Conservation (phyloP, 2,329 filamentous ascomycete species). For the Alternaria ventricosa region DNA sequence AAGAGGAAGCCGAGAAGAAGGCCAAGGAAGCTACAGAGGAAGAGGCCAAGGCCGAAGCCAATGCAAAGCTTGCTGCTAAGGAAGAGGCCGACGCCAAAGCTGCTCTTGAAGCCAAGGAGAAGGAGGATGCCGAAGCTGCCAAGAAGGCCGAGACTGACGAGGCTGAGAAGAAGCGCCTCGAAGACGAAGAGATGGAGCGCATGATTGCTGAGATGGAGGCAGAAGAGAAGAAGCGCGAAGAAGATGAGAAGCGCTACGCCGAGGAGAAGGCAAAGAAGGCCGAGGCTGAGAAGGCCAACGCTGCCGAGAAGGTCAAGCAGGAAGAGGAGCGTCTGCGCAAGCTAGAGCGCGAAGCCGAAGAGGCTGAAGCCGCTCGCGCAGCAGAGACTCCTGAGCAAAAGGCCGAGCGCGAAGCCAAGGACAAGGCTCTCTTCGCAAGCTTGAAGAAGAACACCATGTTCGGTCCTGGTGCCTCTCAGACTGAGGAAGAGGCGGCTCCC, state of each 20-base stretch:
- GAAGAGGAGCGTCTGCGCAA: conserved; percentile 61
- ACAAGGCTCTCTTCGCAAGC: conserved; percentile 51
- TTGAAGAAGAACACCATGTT: conserved; percentile 57
- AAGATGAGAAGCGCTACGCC: conserved; percentile 72
- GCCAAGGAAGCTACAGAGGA: conserved; percentile 53
- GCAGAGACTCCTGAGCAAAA: conserved; percentile 52
- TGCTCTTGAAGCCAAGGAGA: conserved; percentile 37
- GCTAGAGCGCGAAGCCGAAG: conserved; percentile 58
- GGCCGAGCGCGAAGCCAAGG: conserved; percentile 46
- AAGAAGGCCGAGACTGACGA: conserved; percentile 52
- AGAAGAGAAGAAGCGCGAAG: conserved; percentile 58
- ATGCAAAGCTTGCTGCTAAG: conserved; percentile 61
- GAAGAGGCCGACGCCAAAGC: conserved; percentile 48
- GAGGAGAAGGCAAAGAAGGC: conserved; percentile 72
- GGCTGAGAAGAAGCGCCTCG: conserved; percentile 44
- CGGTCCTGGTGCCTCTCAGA: conserved; percentile 52
- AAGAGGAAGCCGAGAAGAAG: conserved; percentile 66
- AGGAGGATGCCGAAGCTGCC: conserved; percentile 39
- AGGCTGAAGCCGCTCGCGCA: conserved; percentile 53
- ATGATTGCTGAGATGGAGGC: conserved; percentile 70
- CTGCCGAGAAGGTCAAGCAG: conserved; percentile 52
- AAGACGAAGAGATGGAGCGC: conserved; percentile 57
- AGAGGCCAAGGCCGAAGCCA: conserved; percentile 51
- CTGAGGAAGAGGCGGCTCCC: conserved; percentile 40
- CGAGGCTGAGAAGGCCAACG: conserved; percentile 65